Evolutionary conservation across 805 yeast genomes (phyloP).

Genomic region (Lipomyces yamanashiensis): DNA sequence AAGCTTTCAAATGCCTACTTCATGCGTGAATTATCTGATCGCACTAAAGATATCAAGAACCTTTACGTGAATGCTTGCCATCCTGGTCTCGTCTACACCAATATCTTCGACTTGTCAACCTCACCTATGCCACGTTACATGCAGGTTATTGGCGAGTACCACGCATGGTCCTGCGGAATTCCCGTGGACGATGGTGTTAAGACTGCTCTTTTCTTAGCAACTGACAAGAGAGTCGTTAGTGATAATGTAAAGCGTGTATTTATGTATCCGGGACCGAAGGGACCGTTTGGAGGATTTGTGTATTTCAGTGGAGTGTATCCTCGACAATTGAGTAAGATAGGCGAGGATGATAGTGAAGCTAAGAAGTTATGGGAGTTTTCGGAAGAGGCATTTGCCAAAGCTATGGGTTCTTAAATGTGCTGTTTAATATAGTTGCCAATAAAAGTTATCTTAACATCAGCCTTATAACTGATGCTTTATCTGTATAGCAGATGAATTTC

Average conservation of each 20-base stretch:
- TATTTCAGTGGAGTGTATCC: constrained; percentile 23
- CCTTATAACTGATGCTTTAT: neutral
- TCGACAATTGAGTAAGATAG: constrained; percentile 12
- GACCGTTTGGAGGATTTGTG: constrained; percentile 23
- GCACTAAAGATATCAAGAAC: constrained; percentile 13
- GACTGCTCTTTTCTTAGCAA: constrained; percentile 26
- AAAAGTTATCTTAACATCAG: neutral
- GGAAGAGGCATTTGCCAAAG: constrained; percentile 27
- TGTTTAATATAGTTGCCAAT: neutral
- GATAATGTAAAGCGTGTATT: constrained; percentile 17
- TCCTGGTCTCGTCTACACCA: constrained; percentile 32
- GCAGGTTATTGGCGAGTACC: constrained; percentile 14
- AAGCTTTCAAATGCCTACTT: constrained; percentile 33
- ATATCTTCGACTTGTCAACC: constrained; percentile 21
- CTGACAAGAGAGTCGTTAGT: constrained; percentile 17
- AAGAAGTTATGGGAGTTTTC: constrained; percentile 30
- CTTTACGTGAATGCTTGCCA: constrained; percentile 34
- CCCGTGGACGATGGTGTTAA: constrained; percentile 33
- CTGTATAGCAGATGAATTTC: neutral
- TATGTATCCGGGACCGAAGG: constrained; percentile 26
- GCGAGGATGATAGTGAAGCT: constrained; percentile 17
- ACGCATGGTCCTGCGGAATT: constrained; percentile 23
- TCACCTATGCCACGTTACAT: constrained; percentile 28
- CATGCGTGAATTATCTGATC: constrained; percentile 18
- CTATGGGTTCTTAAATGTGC: constrained; percentile 2